Percentiles rank a stretch among this genome's conserved stretches.
Conservation (phyloP, 2,329 filamentous ascomycete species). For the Drechmeria coniospora region DNA sequence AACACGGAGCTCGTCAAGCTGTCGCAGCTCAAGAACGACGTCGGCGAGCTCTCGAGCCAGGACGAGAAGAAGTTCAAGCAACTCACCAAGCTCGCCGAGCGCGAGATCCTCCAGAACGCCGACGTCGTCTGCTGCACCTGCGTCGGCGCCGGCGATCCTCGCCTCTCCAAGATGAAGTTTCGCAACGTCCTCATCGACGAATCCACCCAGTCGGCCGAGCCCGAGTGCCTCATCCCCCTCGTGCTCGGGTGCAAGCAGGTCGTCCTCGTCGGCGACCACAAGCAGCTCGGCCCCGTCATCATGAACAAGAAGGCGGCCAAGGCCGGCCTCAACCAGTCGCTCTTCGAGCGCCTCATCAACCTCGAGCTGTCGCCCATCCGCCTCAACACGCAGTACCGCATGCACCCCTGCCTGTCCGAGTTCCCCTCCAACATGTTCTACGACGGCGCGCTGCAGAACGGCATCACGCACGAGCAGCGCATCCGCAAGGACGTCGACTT, state of each 20-base stretch:
- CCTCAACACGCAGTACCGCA: slow-evolving; percentile 93
- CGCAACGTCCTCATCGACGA: slow-evolving; percentile 96
- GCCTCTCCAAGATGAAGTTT: slow-evolving; percentile 94
- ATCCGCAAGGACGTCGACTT: slow-evolving; percentile 91
- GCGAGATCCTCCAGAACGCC: slow-evolving; percentile 86
- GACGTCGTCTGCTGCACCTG: slow-evolving; percentile 99
- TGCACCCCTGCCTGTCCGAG: slow-evolving; percentile 94
- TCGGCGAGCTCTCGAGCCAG: slow-evolving; percentile 82
- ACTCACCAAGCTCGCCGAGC: slow-evolving; percentile 81
- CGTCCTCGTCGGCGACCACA: slow-evolving; percentile 95
- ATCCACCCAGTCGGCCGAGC: slow-evolving; percentile 94
- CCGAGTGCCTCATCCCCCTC: slow-evolving; percentile 96
- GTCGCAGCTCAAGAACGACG: slow-evolving; percentile 78
- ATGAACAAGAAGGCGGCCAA: slow-evolving; percentile 99
- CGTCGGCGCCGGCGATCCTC: slow-evolving; percentile 89
- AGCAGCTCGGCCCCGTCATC: slow-evolving; percentile 93
- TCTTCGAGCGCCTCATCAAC: slow-evolving; percentile 91
- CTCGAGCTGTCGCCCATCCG: slow-evolving; percentile 83
- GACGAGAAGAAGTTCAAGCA: slow-evolving; percentile 99
- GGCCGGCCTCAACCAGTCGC: slow-evolving; percentile 91
- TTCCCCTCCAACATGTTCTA: slow-evolving; percentile 99
- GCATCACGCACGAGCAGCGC: slow-evolving; percentile 77
- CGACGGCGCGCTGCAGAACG: slow-evolving; percentile 91
- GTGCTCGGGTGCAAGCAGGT: slow-evolving; percentile 97
- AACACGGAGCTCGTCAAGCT: slow-evolving; percentile 88